A percentile compares a stretch with the other conserved stretches of the same genome.
Conservation (phyloP, 441 rosid species). For the Pelargonium fulgidum region DNA sequence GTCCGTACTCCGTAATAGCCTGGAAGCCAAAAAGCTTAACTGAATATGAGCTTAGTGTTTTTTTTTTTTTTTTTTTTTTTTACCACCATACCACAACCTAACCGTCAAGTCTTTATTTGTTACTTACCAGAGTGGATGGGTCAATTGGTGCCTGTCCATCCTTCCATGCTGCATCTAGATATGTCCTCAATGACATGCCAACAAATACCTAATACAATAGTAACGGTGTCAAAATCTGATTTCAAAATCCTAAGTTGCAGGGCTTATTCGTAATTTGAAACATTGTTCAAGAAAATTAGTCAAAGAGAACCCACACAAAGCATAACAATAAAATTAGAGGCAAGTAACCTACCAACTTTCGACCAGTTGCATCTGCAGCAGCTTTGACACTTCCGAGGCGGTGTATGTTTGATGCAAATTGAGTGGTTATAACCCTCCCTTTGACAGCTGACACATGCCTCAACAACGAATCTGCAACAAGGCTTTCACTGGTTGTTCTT, state of each 20-base stretch:
- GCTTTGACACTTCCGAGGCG: slow-evolving; percentile 96
- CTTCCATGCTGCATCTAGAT: slow-evolving; percentile 96
- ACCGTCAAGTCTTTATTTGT: slow-evolving; percentile 6
- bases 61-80: too few species aligned
- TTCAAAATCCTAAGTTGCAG: neutral
- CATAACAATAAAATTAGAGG: neutral
- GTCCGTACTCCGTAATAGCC: neutral
- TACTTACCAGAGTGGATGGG: slow-evolving; percentile 81
- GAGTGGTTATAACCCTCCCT: slow-evolving; percentile 94
- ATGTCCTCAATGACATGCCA: slow-evolving; percentile 94
- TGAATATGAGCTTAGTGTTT: neutral
- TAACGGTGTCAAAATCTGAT: slow-evolving; percentile 16
- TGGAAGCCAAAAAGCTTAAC: neutral
- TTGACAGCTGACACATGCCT: slow-evolving; percentile 67
- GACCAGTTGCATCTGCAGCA: slow-evolving; percentile 88
- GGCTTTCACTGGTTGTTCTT: slow-evolving; percentile 78
- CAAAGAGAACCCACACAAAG: neutral
- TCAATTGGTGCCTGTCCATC: slow-evolving; percentile 96
- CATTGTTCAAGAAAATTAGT: neutral
- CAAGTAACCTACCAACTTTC: slow-evolving; percentile 60
- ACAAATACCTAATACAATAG: slow-evolving; percentile 60
- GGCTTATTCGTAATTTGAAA: neutral
- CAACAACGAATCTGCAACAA: slow-evolving; percentile 67
- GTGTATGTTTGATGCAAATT: slow-evolving; percentile 92
- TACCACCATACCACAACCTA: neutral